Percentiles rank a stretch among this genome's conserved stretches.
Conservation (phyloP, 352 stramenopile genomes). For the Globisporangium abappressorium region DNA sequence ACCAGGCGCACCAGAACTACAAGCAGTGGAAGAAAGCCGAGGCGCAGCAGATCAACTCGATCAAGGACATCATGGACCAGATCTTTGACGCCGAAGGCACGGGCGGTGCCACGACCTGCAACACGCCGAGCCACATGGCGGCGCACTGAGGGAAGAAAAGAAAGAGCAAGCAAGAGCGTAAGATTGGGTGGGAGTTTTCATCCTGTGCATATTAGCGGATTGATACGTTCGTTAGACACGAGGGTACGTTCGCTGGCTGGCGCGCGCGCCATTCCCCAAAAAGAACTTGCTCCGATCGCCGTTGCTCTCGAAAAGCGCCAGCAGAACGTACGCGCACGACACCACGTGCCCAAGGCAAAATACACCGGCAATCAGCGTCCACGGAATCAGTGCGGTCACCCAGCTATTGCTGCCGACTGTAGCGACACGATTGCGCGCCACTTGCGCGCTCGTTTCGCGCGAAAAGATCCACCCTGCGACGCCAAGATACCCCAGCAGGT, state of each 20-base stretch:
- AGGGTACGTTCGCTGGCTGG: slow-evolving; percentile 15
- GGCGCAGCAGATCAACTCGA: slow-evolving; percentile 77
- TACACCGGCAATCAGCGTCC: slow-evolving; percentile 24
- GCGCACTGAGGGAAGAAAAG: background rate
- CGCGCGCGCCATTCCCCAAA: slow-evolving; percentile 34
- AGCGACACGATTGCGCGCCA: background rate
- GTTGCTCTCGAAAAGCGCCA: slow-evolving; percentile 70
- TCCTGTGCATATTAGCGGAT: background rate
- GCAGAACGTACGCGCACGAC: slow-evolving; percentile 63
- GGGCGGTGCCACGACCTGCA: background rate
- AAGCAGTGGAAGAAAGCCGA: slow-evolving; percentile 82
- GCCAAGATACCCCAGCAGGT: slow-evolving; percentile 41
- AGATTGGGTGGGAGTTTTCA: background rate
- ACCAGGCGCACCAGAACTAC: slow-evolving; percentile 82
- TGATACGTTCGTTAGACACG: slow-evolving; percentile 16
- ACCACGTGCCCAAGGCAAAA: slow-evolving; percentile 56
- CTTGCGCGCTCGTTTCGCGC: slow-evolving; percentile 27
- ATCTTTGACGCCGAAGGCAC: slow-evolving; percentile 52
- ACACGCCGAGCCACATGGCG: slow-evolving; percentile 3
- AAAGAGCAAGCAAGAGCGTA: background rate
- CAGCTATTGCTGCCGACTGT: background rate
- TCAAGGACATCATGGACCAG: slow-evolving; percentile 81
- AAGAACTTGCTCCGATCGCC: slow-evolving; percentile 66
- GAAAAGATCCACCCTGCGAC: slow-evolving; percentile 56
- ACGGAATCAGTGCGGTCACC: background rate